Base-by-base conservation (phyloP, 805 yeast species). In the Tetrapisispora taiwanensis region DNA sequence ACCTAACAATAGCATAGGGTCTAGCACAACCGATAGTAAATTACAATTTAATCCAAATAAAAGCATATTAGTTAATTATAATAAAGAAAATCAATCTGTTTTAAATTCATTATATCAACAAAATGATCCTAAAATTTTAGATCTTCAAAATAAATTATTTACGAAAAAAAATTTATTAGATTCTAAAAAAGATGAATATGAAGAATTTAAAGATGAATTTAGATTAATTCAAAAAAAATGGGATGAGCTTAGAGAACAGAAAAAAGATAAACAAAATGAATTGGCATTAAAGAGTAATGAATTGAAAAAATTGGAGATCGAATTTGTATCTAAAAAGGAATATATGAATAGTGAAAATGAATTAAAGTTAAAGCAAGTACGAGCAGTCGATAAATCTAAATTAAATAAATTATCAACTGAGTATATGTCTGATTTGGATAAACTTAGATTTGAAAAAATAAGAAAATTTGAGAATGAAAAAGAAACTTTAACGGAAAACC, bases 371-470 rank as follows among this genome's bases (percentile, higher is more conserved):
- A 56, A 63, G 38, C 59, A 64, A 47, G 41, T 62, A 46, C 56
- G 60, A 27, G 59, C 61, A n/a, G 65, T 65, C 20, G 57, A 67
- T 42, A 71, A 70, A 15, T 65, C 67, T 26, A 65, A 68, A 20
- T 52, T 66, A 17, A 65, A 63, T 33, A 58, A 63, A 18, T 41
- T 67, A 27, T 64, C 62, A 19, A 60, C 63, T 32, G 64, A 53
- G 3, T 69, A 66, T 44, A 53, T 58, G 22, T 33, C 50, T 0
- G 63, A 71, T 52, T 65, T 76, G 1, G 75, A 74, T 36, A 44
- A 55, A 1, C 47, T 71, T 7, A 63, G 71, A 32, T 55, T 63
- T 10, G 56, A 56, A n/a, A 71, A 68, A 43, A 63, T 66, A 3
- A 53, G 53, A 20, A 54, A 62, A 36, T 58, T 59, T 28, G 63